Evolutionary conservation across 306 rosid species (phyloP).

Genomic region (Psophocarpus tetragonolobus): DNA sequence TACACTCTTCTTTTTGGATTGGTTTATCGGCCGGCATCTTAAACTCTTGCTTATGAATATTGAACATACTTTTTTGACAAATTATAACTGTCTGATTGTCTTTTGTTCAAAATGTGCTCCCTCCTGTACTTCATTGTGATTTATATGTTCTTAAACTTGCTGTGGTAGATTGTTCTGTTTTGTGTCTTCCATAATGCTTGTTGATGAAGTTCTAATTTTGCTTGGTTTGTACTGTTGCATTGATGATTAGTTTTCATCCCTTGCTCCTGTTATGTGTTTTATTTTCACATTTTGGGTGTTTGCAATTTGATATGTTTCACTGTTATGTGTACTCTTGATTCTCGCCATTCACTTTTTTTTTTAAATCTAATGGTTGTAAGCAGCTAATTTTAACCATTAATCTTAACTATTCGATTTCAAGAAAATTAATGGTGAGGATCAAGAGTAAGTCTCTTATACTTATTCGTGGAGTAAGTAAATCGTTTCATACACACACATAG

Average conservation of each 20-base stretch:
- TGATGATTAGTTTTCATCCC: neutral
- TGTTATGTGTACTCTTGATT: no score
- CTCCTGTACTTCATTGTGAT: neutral
- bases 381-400: no score
- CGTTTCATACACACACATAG: no score
- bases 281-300: neutral
- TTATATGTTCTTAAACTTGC: slow-evolving; percentile 18
- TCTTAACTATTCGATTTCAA: no score
- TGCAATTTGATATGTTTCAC: neutral
- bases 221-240: neutral
- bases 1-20: slow-evolving; percentile 24
- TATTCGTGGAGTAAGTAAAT: no score
- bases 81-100: neutral
- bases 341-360: no score
- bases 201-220: neutral
- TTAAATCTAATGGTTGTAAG: no score
- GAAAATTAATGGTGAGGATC: no score
- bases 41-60: neutral
- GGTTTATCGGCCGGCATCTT: slow-evolving; percentile 17
- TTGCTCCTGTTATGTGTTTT: neutral
- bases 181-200: slow-evolving; percentile 1
- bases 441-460: no score
- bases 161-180: neutral
- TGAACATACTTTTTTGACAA: slow-evolving; percentile 6
- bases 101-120: neutral